phyloP scores from a whole-genome alignment of 306 rosid species.

The Cucumis cinereus region DNA sequence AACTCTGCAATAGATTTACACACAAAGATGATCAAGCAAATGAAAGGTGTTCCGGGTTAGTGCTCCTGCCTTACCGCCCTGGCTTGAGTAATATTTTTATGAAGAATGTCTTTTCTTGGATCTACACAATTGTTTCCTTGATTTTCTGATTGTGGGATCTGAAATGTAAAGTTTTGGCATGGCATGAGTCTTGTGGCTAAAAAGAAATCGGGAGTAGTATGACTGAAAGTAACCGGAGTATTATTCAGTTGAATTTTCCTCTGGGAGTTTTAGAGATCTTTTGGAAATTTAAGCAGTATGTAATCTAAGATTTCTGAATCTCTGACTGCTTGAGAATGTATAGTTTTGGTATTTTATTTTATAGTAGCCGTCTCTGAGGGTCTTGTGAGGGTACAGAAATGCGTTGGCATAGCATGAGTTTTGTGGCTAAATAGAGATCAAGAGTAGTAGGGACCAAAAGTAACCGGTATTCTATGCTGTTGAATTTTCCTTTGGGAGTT shows the following conservation, averaged over 20 bases:
- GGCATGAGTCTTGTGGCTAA: no score
- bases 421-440: not conserved
- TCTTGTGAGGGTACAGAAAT: not conserved
- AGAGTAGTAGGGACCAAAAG: not conserved
- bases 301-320: no score
- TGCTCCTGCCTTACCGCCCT: not conserved
- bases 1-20: slow-evolving; percentile 75
- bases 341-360: no score
- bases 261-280: no score
- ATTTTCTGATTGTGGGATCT: not conserved
- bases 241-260: no score
- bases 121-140: not conserved
- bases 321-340: no score
- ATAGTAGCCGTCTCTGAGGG: no score
- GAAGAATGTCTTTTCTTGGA: not conserved
- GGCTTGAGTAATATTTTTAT: not conserved
- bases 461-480: not conserved
- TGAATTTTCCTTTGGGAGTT: no score
- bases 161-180: not conserved
- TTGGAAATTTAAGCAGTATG: no score
- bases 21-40: slow-evolving; percentile 83
- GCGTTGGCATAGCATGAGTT: not conserved
- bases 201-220: no score
- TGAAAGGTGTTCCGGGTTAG: slow-evolving; percentile 99
- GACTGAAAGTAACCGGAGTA: no score